Conservation (phyloP, 208 protist species). For the Acanthamoeba pearcei region DNA sequence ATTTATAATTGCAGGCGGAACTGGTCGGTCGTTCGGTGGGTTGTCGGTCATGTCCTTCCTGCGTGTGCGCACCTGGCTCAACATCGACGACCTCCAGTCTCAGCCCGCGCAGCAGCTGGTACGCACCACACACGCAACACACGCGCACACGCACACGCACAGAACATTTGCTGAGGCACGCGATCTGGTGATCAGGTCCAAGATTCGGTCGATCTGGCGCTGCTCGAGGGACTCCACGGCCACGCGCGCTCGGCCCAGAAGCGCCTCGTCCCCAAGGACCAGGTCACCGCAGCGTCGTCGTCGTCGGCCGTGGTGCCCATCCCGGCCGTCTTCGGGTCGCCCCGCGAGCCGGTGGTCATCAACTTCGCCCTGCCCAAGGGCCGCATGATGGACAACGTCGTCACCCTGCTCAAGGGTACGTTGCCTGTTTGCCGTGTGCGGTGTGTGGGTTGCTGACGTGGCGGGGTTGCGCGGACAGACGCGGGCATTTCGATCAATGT, state of each 20-base stretch:
- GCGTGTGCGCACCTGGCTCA: constrained; percentile 75
- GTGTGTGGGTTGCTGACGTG: background rate
- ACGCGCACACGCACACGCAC: background rate
- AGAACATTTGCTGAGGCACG: background rate
- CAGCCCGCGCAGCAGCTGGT: constrained; percentile 47
- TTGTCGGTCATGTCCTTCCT: constrained; percentile 79
- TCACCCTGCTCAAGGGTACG: constrained; percentile 65
- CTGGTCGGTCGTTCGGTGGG: constrained; percentile 75
- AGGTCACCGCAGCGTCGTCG: background rate
- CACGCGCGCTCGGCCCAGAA: constrained; percentile 73
- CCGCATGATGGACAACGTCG: constrained; percentile 72
- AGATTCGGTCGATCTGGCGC: constrained; percentile 65
- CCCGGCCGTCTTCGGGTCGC: background rate
- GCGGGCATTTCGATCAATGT: constrained; percentile 49
- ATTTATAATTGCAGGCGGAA: constrained; percentile 41
- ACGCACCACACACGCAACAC: background rate
- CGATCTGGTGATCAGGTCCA: background rate
- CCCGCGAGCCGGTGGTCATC: background rate
- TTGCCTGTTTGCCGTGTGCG: too few relatives aligned
- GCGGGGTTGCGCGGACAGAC: background rate
- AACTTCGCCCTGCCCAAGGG: constrained; percentile 70
- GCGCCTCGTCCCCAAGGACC: constrained; percentile 6
- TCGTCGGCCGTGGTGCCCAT: background rate
- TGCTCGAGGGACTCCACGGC: constrained; percentile 75
- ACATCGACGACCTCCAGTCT: constrained; percentile 42